Evolutionary conservation across 805 yeast species (phyloP).

Genomic region (Vanderwaltozyma tropicalis): DNA sequence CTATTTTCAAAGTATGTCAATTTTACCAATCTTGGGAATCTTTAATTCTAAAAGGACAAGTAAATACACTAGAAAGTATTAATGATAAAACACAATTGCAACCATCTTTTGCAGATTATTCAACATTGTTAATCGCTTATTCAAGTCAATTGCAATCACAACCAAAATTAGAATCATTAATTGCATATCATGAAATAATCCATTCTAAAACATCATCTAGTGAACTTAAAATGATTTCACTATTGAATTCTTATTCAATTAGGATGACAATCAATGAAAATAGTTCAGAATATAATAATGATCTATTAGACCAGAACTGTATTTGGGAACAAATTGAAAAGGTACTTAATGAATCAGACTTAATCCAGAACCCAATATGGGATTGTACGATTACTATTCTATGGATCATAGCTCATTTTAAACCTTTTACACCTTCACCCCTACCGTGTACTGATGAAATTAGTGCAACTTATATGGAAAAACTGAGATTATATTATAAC

Average conservation of each 20-base stretch:
- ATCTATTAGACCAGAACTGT: slow-evolving; percentile 1
- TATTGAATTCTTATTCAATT: slow-evolving; percentile 16
- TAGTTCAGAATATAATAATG: too few species aligned
- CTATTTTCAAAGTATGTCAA: slow-evolving; percentile 9
- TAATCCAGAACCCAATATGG: slow-evolving; percentile 18
- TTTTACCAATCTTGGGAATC: slow-evolving; percentile 20
- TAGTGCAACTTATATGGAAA: slow-evolving; percentile 10
- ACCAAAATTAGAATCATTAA: not conserved
- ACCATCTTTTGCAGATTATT: not conserved
- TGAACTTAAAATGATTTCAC: slow-evolving; percentile 15
- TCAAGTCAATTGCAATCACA: not conserved
- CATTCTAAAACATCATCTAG: slow-evolving; percentile 1
- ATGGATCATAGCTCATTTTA: slow-evolving; percentile 24
- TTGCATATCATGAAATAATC: not conserved
- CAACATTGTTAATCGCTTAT: not conserved
- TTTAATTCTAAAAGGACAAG: slow-evolving; percentile 6
- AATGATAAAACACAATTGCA: not conserved
- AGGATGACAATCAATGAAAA: slow-evolving; percentile 6
- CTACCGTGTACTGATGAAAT: slow-evolving; percentile 20
- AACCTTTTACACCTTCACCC: slow-evolving; percentile 23
- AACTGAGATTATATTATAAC: slow-evolving; percentile 13
- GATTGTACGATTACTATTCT: slow-evolving; percentile 20
- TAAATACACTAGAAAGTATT: not conserved
- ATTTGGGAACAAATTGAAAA: slow-evolving; percentile 14
- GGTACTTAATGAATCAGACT: slow-evolving; percentile 5